Evolutionary conservation across 1,139 yeast species (phyloP), one percentile per base, ranked within the genome.

Genomic region (Spathaspora sp.): DNA sequence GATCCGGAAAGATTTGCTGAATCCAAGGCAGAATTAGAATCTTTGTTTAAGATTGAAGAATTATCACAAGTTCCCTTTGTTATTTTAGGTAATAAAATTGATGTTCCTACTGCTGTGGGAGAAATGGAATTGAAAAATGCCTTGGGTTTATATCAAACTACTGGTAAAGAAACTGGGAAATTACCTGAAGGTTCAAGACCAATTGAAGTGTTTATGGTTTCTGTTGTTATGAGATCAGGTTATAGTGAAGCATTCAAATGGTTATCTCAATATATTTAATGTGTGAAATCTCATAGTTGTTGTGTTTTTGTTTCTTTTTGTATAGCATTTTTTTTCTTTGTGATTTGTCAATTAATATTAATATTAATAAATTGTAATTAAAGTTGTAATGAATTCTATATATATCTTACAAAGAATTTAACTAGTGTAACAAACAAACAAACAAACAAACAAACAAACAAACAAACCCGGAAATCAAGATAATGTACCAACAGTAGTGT

Each of bases 151-250:
- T 85, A 81, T 70, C 71, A 70, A 55, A 90, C 97, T 52, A 90
- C 97, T 38, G 98, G 98, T 60, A 88, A 86, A 70, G 78, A 72
- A 50, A 84, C 83, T 54, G 84, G 84, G 53, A 84, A 85, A 61
- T 75, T 89, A 55, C 79, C 81, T 36, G 90, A 84, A 51, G 86
- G 84, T 51, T 79, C 80, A 58, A 86, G 99, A 75, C 98, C 99
- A 45, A 84, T 93, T 51, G 99, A 93, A 73, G 84, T 93, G 42
- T 95, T 83, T 71, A 93, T 95, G 98, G 93, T 96, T 69, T 89
- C 97, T 27, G 96, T 93, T 53, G 96, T 89, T 47, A 86, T 89
- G 95, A 89, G 97, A 79, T 89, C 88, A 67, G 97, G 97, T 57
- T 90, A 90, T 70, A 93, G 95, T 50, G 97, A 90, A 58, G 97